Conservation (phyloP, 2,329 filamentous ascomycete genomes). For the Ilyonectria mors-panacis region DNA sequence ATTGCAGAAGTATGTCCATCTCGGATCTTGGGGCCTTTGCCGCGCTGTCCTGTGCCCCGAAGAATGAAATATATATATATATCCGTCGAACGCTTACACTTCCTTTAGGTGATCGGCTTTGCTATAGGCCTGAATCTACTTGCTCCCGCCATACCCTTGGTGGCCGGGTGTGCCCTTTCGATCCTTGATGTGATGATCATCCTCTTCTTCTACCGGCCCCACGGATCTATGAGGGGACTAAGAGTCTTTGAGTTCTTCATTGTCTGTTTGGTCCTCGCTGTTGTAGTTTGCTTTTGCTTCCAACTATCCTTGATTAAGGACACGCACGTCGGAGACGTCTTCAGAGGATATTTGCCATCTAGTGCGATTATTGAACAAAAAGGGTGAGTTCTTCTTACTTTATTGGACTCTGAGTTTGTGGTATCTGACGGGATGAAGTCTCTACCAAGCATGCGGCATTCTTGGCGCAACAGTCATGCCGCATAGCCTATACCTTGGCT, state of each 20-base stretch:
- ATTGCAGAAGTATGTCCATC: conserved; percentile 67
- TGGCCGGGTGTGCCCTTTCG: conserved; percentile 78
- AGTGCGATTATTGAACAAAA: conserved; percentile 69
- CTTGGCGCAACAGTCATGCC: conserved; percentile 84
- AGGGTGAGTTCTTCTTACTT: conserved; percentile 56
- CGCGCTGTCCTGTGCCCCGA: neutral
- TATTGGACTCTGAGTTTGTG: conserved; percentile 29
- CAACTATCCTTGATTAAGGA: conserved; percentile 74
- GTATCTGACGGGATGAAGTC: conserved; percentile 21
- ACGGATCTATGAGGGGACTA: conserved; percentile 71
- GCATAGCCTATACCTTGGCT: conserved; percentile 78
- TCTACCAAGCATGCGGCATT: conserved; percentile 83
- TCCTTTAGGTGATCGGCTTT: conserved; percentile 73
- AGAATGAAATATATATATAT: too few relatives aligned
- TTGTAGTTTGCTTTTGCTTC: conserved; percentile 79
- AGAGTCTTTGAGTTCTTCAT: conserved; percentile 77
- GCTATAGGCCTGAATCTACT: conserved; percentile 79
- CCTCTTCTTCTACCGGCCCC: conserved; percentile 75
- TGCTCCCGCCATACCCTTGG: conserved; percentile 73
- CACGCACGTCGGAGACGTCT: conserved; percentile 71
- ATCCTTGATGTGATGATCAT: conserved; percentile 79
- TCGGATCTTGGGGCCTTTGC: neutral
- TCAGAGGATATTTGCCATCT: conserved; percentile 76
- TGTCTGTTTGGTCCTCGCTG: conserved; percentile 74
- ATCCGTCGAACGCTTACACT: neutral